These are phyloP conservation scores for Neonectria neomacrospora DNA, from an alignment of 2,329 filamentous ascomycete genomes.

Conservation along the genomic window DNA sequence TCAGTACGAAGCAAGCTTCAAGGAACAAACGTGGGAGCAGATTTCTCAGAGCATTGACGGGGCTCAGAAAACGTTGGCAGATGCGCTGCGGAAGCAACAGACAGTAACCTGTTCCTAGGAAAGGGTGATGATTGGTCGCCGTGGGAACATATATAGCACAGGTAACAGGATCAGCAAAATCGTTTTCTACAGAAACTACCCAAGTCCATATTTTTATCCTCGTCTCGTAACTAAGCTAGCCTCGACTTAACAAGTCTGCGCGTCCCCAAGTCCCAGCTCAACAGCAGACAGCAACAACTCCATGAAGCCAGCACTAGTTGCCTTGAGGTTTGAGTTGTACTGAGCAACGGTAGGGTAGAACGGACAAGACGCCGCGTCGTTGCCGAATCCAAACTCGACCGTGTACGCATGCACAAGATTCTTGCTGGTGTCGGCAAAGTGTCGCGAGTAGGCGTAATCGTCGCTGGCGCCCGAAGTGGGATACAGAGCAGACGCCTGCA, in stretches of 20 bases:
- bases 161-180: too few relatives aligned
- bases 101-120: background rate
- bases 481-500: slow-evolving; percentile 54
- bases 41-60: background rate
- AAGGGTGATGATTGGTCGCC: too few relatives aligned
- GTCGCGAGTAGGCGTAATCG: slow-evolving; percentile 51
- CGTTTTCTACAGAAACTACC: background rate
- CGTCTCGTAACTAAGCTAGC: background rate
- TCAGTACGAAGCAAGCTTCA: background rate
- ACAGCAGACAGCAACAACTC: slow-evolving; percentile 50
- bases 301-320: slow-evolving; percentile 56
- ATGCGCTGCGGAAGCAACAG: background rate
- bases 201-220: background rate
- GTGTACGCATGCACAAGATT: slow-evolving; percentile 45
- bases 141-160: too few relatives aligned
- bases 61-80: background rate
- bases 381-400: slow-evolving; percentile 54
- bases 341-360: slow-evolving; percentile 56
- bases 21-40: background rate
- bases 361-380: slow-evolving; percentile 37
- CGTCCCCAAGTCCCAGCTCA: slow-evolving; percentile 24
- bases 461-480: slow-evolving; percentile 56
- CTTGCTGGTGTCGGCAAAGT: slow-evolving; percentile 24
- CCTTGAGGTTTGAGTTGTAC: slow-evolving; percentile 52
- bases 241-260: slow-evolving; percentile 3